Percentiles rank a stretch among this genome's conserved stretches.
Evolutionary conservation across 768 basidiomycete species (phyloP).

Genomic region (Pilatotrama ljubarskyi): DNA sequence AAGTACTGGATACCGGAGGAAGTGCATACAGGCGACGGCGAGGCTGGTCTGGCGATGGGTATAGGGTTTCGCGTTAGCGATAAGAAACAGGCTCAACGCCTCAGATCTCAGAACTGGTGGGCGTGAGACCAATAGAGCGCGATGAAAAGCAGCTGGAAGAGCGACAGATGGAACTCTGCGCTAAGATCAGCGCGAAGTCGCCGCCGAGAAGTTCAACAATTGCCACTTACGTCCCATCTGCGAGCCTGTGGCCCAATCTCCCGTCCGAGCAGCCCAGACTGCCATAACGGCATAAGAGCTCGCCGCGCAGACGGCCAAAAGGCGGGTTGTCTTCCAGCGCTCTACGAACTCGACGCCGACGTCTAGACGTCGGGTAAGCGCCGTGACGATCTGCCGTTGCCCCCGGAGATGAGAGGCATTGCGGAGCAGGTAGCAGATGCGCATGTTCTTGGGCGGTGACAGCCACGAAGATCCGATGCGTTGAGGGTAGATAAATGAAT

Average conservation of each 20-base stretch:
- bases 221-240: background rate
- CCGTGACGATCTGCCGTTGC: background rate
- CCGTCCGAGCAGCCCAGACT: background rate
- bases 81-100: too few species aligned
- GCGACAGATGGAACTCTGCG: background rate
- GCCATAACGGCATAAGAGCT: background rate
- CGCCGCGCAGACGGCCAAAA: background rate
- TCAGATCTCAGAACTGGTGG: background rate
- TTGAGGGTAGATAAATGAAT: constrained; percentile 1
- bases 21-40: too few species aligned
- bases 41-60: too few species aligned
- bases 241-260: background rate
- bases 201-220: too few species aligned
- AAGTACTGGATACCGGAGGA: too few species aligned
- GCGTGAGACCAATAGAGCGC: background rate
- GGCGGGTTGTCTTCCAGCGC: constrained; percentile 10
- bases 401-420: background rate
- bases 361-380: background rate
- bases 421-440: constrained; percentile 2
- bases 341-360: constrained; percentile 17
- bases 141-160: background rate
- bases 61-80: too few species aligned
- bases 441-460: background rate
- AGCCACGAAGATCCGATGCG: background rate
- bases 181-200: too few species aligned